These are phyloP conservation scores for Moesziomyces antarcticus DNA, from an alignment of 1,284 basidiomycete species.

Conservation along the genomic window DNA sequence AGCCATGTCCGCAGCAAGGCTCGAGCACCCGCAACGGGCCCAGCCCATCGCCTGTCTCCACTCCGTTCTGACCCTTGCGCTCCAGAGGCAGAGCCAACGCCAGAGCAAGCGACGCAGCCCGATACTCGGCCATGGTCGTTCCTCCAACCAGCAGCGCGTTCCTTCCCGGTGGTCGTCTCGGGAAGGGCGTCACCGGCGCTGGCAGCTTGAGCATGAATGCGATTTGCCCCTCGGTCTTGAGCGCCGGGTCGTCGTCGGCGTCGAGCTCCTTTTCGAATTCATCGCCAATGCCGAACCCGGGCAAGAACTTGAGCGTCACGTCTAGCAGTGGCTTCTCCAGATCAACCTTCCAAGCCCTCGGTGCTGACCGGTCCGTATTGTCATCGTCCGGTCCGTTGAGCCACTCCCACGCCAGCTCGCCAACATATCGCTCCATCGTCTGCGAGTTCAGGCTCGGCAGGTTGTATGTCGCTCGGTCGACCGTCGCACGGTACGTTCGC, in stretches of 20 bases:
- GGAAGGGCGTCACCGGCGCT: constrained; percentile 1
- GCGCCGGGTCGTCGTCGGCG: constrained; percentile 15
- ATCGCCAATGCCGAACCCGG: constrained; percentile 47
- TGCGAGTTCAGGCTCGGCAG: constrained; percentile 58
- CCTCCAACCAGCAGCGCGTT: constrained; percentile 43
- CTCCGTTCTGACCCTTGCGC: constrained; percentile 11
- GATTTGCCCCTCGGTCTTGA: constrained; percentile 32
- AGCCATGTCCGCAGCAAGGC: constrained; percentile 50
- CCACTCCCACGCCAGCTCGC: constrained; percentile 47
- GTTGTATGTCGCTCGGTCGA: constrained; percentile 62
- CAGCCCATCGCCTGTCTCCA: background rate
- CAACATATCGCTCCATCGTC: constrained; percentile 50
- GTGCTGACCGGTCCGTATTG: constrained; percentile 1
- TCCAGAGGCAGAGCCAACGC: constrained; percentile 29
- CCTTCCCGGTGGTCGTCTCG: constrained; percentile 25
- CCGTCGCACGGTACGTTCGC: constrained; percentile 46
- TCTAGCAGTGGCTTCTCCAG: constrained; percentile 43
- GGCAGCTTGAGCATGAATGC: constrained; percentile 43
- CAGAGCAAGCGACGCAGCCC: constrained; percentile 40
- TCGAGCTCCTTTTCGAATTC: constrained; percentile 44
- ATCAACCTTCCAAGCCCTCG: constrained; percentile 35
- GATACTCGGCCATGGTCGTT: constrained; percentile 46
- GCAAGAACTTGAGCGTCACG: constrained; percentile 47
- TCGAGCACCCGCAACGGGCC: constrained; percentile 34
- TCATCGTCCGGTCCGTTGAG: constrained; percentile 33